Base-by-base conservation (phyloP, 768 basidiomycete species). In the Naganishia friedmannii region DNA sequence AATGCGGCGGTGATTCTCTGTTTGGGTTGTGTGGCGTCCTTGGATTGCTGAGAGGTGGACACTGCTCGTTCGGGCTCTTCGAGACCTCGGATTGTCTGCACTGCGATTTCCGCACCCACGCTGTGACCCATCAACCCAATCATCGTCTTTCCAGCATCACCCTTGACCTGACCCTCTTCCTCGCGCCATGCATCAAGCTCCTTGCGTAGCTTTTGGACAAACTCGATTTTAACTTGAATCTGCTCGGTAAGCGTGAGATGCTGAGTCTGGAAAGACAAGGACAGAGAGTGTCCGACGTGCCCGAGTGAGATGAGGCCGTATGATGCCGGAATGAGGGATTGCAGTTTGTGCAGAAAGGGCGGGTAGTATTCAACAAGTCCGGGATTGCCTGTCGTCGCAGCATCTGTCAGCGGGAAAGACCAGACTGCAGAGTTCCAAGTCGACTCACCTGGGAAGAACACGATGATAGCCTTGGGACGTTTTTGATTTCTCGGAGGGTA, bases 321-420 rank as follows among this genome's bases (percentile, higher is more conserved):
- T 9, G 84, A 85, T 23, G 89, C 79, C 53, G 90, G 85, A 23
- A 87, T 85, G 39, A 88, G 79, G 78, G 34, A 73, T 65, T 87
- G 82, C 1, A 91, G 78, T 4, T 83, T 83, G 26, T 83, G 81
- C 17, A 92, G 83, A 76, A 90, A 92, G 1, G 85, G 85, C 0
- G 82, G 82, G 73, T 91, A 92, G 79, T 91, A 90, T 54, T 85
- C 83, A 37, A 88, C 71, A 19, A 90, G 80, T 8, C 90, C 90
- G 0, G 85, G 85, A 75, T 86, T 86, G 29, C 85, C 85, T 80
- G 67, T 60, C 4, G 29, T 23, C 12, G 37, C 9, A 12, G 29
- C 28, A 28, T 65, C 15, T n/a, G 34, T 46, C 26, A 39, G 31
- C 29, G 42, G 17, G 28, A n/a, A n/a, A 7, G 10, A 32, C 13